These are phyloP conservation scores for Diaporthe sp. DNA, from an alignment of 2,329 filamentous ascomycete genomes.

Conservation along the genomic window DNA sequence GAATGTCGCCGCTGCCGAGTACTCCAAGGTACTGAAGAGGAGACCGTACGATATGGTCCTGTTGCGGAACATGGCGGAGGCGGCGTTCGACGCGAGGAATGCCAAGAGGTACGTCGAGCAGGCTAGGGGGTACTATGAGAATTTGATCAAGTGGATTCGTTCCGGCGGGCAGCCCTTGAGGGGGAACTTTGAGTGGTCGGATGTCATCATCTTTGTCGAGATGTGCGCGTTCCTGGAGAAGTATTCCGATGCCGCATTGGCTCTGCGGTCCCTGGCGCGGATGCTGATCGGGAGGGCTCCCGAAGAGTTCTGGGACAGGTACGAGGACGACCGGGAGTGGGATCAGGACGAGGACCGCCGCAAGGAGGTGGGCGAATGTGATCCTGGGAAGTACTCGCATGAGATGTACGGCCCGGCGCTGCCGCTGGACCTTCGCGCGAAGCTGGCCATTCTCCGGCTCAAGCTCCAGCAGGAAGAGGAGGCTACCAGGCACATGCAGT, in stretches of 20 bases:
- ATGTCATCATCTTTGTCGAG: slow-evolving; percentile 88
- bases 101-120: slow-evolving; percentile 53
- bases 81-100: slow-evolving; percentile 65
- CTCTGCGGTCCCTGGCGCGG: slow-evolving; percentile 79
- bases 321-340: slow-evolving; percentile 89
- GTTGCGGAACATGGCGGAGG: slow-evolving; percentile 68
- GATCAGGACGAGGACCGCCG: slow-evolving; percentile 81
- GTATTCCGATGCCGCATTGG: slow-evolving; percentile 74
- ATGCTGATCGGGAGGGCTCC: slow-evolving; percentile 84
- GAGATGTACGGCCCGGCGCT: slow-evolving; percentile 79
- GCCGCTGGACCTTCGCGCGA: slow-evolving; percentile 85
- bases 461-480: slow-evolving; percentile 77
- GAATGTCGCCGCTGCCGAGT: slow-evolving; percentile 67
- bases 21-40: slow-evolving; percentile 65
- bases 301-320: slow-evolving; percentile 83
- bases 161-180: slow-evolving; percentile 48
- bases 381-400: slow-evolving; percentile 62
- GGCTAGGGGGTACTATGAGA: slow-evolving; percentile 63
- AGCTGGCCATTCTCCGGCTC: slow-evolving; percentile 86
- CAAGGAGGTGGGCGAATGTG: slow-evolving; percentile 70
- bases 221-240: slow-evolving; percentile 76
- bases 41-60: slow-evolving; percentile 66
- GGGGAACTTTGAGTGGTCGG: slow-evolving; percentile 75
- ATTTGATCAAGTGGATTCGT: slow-evolving; percentile 59
- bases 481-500: slow-evolving; percentile 79